phyloP scores from a whole-genome alignment of 225 moss, liverwort and hornwort species.

The Asterella californica region DNA sequence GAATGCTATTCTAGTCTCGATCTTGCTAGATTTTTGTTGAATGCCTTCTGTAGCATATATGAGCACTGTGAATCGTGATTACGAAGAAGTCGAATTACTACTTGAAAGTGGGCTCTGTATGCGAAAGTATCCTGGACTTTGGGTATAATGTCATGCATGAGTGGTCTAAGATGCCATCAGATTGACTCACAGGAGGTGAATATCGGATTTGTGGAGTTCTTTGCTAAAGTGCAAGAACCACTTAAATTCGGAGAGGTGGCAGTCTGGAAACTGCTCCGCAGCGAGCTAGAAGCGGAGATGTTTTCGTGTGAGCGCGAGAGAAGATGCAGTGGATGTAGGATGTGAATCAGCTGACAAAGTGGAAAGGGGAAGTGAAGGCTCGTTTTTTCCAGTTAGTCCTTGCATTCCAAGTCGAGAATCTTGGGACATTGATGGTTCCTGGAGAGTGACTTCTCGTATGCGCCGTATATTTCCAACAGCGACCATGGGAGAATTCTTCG shows the following conservation, averaged over 20 bases:
- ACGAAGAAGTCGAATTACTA: neutral
- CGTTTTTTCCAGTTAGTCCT: neutral
- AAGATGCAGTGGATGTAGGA: neutral
- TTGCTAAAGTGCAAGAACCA: neutral
- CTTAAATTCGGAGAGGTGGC: neutral
- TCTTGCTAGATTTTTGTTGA: neutral
- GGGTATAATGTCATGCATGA: neutral
- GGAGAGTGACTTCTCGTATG: neutral
- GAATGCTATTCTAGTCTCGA: neutral
- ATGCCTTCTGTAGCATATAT: neutral
- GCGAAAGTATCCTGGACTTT: neutral
- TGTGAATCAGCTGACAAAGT: neutral
- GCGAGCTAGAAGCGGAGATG: neutral
- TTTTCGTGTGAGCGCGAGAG: neutral
- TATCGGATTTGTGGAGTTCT: neutral
- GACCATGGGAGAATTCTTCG: slow-evolving; percentile 25
- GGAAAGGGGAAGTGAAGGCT: neutral
- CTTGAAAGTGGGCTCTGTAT: neutral
- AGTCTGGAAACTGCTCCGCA: neutral
- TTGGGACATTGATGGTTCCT: neutral
- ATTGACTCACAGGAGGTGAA: neutral
- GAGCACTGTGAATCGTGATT: neutral
- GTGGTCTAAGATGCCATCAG: neutral
- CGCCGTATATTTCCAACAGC: neutral
- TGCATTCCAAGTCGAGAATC: neutral